These are phyloP conservation scores for Phytomonas serpens DNA, from an alignment of 208 protist genomes.

Conservation along the genomic window DNA sequence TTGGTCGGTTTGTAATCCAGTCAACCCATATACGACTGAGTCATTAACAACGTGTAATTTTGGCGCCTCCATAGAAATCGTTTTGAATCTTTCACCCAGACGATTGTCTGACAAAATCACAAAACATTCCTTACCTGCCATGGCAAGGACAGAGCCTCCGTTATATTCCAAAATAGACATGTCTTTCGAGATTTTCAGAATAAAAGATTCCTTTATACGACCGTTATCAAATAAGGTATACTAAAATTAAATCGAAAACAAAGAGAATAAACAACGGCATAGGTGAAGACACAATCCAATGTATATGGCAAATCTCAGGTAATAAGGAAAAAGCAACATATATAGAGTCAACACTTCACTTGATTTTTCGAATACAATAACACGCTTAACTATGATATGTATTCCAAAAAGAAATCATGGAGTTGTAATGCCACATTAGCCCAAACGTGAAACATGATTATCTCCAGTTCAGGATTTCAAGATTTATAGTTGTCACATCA, in stretches of 20 bases:
- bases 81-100: conserved; percentile 95
- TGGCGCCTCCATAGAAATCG: conserved; percentile 92
- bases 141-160: conserved; percentile 95
- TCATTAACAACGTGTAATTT: conserved; percentile 96
- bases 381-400: not conserved
- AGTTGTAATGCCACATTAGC: not conserved
- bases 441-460: not conserved
- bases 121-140: conserved; percentile 98
- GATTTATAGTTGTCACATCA: not conserved
- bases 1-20: conserved; percentile 95
- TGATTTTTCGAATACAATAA: not conserved
- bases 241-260: not conserved
- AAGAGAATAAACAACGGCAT: conserved; percentile 10
- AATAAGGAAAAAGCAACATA: conserved; percentile 6
- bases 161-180: conserved; percentile 95
- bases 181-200: conserved; percentile 8
- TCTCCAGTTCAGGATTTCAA: not conserved
- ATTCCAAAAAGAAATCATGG: conserved; percentile 6
- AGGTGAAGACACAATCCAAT: conserved; percentile 10
- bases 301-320: not conserved
- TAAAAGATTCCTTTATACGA: not conserved
- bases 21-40: conserved; percentile 92
- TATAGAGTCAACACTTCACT: not conserved
- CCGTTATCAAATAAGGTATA: not conserved
- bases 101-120: conserved; percentile 96